Evolutionary conservation across 345 rosid genomes (phyloP).

Genomic region (Noccaea bulbosa): DNA sequence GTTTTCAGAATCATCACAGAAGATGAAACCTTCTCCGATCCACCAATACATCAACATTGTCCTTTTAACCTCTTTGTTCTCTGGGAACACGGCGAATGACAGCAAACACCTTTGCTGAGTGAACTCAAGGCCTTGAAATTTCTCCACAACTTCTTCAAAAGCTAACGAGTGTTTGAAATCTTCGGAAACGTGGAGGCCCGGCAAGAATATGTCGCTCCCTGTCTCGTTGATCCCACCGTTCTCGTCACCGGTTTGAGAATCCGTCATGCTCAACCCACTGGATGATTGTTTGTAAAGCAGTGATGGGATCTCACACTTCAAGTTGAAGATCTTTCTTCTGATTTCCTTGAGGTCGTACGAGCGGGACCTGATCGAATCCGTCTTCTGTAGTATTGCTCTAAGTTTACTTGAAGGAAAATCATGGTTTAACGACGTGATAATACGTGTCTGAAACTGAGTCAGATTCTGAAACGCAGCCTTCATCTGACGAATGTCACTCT

Average conservation of each 20-base stretch:
- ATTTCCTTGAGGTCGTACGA: constrained; percentile 24
- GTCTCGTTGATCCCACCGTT: background rate
- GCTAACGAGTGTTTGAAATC: background rate
- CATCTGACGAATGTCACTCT: constrained; percentile 35
- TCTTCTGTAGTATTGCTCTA: background rate
- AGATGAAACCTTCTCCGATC: constrained; percentile 55
- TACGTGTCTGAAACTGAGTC: background rate
- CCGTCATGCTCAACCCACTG: constrained; percentile 8
- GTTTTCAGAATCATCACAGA: background rate
- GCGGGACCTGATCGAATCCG: background rate
- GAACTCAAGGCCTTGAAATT: constrained; percentile 29
- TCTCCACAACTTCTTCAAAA: constrained; percentile 40
- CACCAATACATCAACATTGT: constrained; percentile 60
- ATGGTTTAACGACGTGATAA: background rate
- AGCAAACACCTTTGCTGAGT: constrained; percentile 42
- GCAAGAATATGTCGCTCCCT: constrained; percentile 29
- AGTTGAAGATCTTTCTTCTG: constrained; percentile 35
- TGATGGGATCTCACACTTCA: constrained; percentile 41
- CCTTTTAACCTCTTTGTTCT: constrained; percentile 48
- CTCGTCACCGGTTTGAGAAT: constrained; percentile 29
- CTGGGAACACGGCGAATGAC: constrained; percentile 56
- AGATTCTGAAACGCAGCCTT: constrained; percentile 24
- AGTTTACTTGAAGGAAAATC: background rate
- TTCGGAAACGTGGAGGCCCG: constrained; percentile 11
- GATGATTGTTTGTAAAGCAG: constrained; percentile 36